Evolutionary conservation across 202 grass and related monocot species (phyloP).

Genomic region (Carex arenaria): DNA sequence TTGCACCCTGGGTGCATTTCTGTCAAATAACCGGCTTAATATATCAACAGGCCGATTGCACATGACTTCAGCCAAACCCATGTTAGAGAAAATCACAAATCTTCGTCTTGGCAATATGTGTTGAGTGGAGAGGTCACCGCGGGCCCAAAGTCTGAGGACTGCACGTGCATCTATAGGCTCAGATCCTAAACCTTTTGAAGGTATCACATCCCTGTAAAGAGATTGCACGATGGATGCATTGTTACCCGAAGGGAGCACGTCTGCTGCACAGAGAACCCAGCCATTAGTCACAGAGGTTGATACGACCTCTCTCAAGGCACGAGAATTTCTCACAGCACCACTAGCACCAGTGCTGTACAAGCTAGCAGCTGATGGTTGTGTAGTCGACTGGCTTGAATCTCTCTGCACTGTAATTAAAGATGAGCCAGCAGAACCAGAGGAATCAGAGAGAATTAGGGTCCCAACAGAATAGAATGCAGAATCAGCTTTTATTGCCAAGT

Average conservation of each 20-base stretch:
- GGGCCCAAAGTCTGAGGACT: slow-evolving; percentile 63
- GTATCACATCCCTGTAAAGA: slow-evolving; percentile 72
- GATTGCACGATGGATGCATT: slow-evolving; percentile 62
- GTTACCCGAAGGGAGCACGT: slow-evolving; percentile 63
- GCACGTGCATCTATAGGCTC: slow-evolving; percentile 44
- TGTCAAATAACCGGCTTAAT: slow-evolving; percentile 82
- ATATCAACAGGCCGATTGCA: slow-evolving; percentile 96
- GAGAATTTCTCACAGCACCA: slow-evolving; percentile 56
- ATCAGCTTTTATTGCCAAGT: slow-evolving; percentile 89
- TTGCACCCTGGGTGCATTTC: slow-evolving; percentile 59
- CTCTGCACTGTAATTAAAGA: slow-evolving; percentile 85
- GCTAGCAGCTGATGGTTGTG: slow-evolving; percentile 56
- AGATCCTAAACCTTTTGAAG: slow-evolving; percentile 54
- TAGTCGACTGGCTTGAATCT: slow-evolving; percentile 62
- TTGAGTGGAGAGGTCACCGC: slow-evolving; percentile 86
- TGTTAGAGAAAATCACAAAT: slow-evolving; percentile 84
- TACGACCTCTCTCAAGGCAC: slow-evolving; percentile 72
- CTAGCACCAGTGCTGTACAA: slow-evolving; percentile 39
- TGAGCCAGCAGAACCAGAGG: slow-evolving; percentile 60
- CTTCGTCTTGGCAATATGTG: slow-evolving; percentile 86
- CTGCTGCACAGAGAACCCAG: slow-evolving; percentile 89
- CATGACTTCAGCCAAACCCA: slow-evolving; percentile 87
- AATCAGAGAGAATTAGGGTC: slow-evolving; percentile 83
- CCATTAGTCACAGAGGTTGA: slow-evolving; percentile 81
- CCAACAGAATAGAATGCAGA: slow-evolving; percentile 86